Base-by-base conservation (phyloP, 805 yeast species). In the Yamadazyma endophytica region DNA sequence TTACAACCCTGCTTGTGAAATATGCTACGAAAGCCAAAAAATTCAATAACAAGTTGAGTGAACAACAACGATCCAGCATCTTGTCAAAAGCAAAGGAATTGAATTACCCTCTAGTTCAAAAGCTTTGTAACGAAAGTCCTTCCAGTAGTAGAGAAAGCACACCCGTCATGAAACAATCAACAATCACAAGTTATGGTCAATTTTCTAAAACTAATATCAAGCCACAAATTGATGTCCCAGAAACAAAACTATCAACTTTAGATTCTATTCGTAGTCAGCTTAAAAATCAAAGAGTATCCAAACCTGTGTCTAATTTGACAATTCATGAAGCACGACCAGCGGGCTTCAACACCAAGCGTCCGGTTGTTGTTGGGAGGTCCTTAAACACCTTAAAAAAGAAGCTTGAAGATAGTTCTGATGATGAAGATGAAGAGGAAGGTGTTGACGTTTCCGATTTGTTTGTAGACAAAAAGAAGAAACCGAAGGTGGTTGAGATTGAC, bases 11-110 rank as follows among this genome's bases (percentile, higher is more conserved):
- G 26, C 68, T 84, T 47, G 78, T 82, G 0, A 75, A 71, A 35
- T 76, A 79, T 46, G 88, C 82, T 22, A 64, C 77, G 2, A 77
- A 72, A 38, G 80, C 86, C 0, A 79, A 75, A 43, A 75, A 69
- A 41, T 80, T 70, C 50, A 81, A 81, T 37, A 87, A 80, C 49
- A 84, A 78, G 49, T 61, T 90, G 26, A 70, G 79, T 1, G 77
- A 71, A 17, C 74, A 75, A 25, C 95, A 88, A 49, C 62, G 82
- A 4, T 60, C 68, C 14, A 80, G 77, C 29, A 72, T 89, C 21
- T 51, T 87, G 21, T 58, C 73, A 1, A 72, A 75, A 40, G 87
- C 86, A 0, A 65, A 77, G 36, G 61, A 58, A 17, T 70, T 80
- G 37, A 76, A 83, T 46, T 52, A 55, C 4, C 58, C 54, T 0